Percentiles rank a stretch among this genome's conserved stretches.
Conservation (phyloP, 129 eudicot genomes). For the Arctium lappa region DNA sequence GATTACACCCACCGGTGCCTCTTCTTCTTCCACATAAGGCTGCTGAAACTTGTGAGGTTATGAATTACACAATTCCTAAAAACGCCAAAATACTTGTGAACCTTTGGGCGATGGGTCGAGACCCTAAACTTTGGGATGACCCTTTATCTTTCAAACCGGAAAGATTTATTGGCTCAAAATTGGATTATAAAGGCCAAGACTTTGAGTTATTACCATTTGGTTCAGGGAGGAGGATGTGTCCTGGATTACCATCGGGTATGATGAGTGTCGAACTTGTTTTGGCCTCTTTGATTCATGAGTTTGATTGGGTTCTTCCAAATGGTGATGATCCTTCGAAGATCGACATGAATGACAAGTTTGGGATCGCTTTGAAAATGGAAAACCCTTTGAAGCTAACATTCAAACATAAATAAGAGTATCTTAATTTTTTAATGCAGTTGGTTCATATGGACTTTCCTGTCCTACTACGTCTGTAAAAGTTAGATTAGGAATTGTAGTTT, state of each 20-base stretch:
- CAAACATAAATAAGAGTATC: not conserved
- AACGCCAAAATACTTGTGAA: not conserved
- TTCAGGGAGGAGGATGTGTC: slow-evolving; percentile 16
- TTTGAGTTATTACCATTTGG: slow-evolving; percentile 1
- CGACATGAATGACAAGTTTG: slow-evolving; percentile 17
- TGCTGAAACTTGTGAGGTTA: not conserved
- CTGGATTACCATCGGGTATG: slow-evolving; percentile 15
- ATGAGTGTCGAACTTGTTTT: slow-evolving; percentile 19
- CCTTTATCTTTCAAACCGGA: slow-evolving; percentile 14
- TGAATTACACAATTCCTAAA: not conserved
- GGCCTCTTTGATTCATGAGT: slow-evolving; percentile 8
- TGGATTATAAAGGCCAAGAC: slow-evolving; percentile 5
- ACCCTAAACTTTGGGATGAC: not conserved
- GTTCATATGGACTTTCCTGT: not conserved
- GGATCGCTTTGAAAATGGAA: not conserved
- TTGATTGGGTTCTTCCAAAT: slow-evolving; percentile 23
- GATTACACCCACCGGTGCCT: slow-evolving; percentile 8
- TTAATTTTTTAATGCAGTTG: not conserved
- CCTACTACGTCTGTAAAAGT: not conserved
- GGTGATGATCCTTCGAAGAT: slow-evolving; percentile 2
- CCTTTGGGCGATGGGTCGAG: not conserved
- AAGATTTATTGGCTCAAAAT: slow-evolving; percentile 14
- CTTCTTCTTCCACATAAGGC: slow-evolving; percentile 11
- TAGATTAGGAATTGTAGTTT: not conserved
- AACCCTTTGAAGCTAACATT: not conserved